Base-by-base conservation (phyloP, 2,329 filamentous ascomycete genomes). In the Paecilomyces dactylethromorphus region DNA sequence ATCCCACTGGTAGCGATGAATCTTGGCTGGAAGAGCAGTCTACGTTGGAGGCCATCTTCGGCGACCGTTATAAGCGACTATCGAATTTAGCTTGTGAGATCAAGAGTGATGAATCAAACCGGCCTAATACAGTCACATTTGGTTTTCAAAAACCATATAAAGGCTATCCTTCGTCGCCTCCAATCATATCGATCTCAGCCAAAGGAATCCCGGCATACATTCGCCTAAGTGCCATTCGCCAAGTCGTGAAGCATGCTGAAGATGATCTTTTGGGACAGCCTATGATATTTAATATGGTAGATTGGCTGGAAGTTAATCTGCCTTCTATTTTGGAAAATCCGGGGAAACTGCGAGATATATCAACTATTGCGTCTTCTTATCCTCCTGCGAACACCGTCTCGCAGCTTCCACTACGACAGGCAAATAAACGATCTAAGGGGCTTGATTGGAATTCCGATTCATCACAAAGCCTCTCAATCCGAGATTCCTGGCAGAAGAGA, bases 251-350 rank as follows among this genome's bases (percentile, higher is more conserved):
- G 3, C 86, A 93, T 69, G 87, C 92, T 1, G 79, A 85, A 55
- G 82, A 87, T 55, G 85, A 86, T 29, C 81, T 96, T 31, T 77
- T 87, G 13, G 93, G 91, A 24, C 91, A 95, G 69, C 90, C 91
- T 45, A 96, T 96, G 88, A 84, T 97, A 12, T 97, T 92, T 74
- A 90, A 90, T 64, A 82, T 96, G 12, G 83, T 93, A 56, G 92
- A 96, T 74, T 97, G 93, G 92, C 77, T 97, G 3, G 92, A 97
- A 71, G 85, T 89, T 63, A 87, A 92, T 64, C 86, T 96, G 62
- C 88, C 91, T 59, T 76, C 76, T n/a, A 90, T 97, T 58, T 87
- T 97, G 57, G 87, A 92, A 61, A 85, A 88, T 59, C 94, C 94
- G 0, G 94, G 93, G 1, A 88, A 84, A 62, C 81, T 99, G 45